A percentile compares a stretch with the other conserved stretches of the same genome.
Evolutionary conservation across 176 grass and related monocot genomes (phyloP).

Genomic region (Dactylis glomerata): DNA sequence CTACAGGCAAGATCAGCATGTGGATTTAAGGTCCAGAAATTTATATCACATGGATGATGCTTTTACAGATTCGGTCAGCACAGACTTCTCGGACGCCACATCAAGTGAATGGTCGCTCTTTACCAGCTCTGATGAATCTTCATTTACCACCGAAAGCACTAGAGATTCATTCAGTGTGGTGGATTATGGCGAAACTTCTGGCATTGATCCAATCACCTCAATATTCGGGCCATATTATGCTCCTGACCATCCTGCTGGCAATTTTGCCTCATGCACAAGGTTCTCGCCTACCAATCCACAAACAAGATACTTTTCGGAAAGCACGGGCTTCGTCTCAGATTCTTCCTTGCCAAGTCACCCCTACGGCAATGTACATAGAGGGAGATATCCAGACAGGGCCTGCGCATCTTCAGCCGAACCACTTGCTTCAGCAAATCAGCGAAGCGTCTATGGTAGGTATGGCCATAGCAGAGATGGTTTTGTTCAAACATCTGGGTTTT

Average conservation of each 20-base stretch:
- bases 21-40: constrained; percentile 34
- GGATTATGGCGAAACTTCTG: constrained; percentile 71
- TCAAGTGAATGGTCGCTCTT: constrained; percentile 95
- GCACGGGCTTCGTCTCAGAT: constrained; percentile 41
- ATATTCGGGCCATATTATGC: constrained; percentile 75
- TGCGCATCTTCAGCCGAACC: constrained; percentile 42
- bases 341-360: constrained; percentile 44
- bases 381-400: constrained; percentile 62
- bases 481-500: constrained; percentile 90
- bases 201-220: constrained; percentile 65
- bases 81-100: constrained; percentile 86
- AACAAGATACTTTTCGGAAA: constrained; percentile 76
- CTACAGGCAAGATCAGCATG: constrained; percentile 28
- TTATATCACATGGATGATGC: constrained; percentile 46
- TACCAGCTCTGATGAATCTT: constrained; percentile 96
- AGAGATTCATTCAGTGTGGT: constrained; percentile 91
- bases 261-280: constrained; percentile 54
- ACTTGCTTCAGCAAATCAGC: constrained; percentile 20
- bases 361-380: constrained; percentile 80
- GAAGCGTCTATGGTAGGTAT: constrained; percentile 40
- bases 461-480: constrained; percentile 56
- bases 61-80: constrained; percentile 51
- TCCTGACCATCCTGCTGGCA: constrained; percentile 50
- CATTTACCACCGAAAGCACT: constrained; percentile 96
- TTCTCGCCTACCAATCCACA: constrained; percentile 54